Conservation (phyloP, 495 filamentous ascomycete species). For the Podospora tetraspora region DNA sequence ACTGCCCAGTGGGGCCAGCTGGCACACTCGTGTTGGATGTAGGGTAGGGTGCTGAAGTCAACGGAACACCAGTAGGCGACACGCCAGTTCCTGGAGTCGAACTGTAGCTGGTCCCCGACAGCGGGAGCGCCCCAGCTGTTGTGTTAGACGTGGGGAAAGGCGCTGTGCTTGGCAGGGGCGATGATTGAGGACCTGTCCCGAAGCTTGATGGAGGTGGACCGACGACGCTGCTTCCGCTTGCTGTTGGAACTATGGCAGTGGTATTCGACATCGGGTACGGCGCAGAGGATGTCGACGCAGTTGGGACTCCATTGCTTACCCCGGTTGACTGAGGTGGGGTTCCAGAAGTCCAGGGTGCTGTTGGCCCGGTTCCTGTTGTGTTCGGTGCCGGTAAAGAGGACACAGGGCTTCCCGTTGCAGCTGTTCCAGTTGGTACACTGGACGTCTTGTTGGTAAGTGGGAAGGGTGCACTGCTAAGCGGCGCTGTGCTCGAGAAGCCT, state of each 20-base stretch:
- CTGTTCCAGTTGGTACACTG: not conserved
- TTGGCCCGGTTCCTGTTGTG: conserved; percentile 11
- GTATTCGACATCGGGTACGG: not conserved
- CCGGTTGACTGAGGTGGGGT: not conserved
- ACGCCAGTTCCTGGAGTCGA: conserved; percentile 6
- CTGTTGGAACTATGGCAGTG: not conserved
- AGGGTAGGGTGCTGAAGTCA: conserved; percentile 26
- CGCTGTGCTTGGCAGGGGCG: conserved; percentile 1
- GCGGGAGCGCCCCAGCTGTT: not conserved
- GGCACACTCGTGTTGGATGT: conserved; percentile 22
- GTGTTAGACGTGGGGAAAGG: conserved; percentile 23
- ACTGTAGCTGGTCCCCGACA: conserved; percentile 5
- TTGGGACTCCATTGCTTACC: conserved; percentile 4
- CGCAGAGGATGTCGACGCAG: not conserved
- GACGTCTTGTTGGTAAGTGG: conserved; percentile 13
- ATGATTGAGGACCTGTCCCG: not conserved
- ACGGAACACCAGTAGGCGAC: not conserved
- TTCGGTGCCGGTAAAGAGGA: conserved; percentile 15
- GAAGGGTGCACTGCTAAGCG: conserved; percentile 7
- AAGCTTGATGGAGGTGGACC: not conserved
- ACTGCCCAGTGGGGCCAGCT: conserved; percentile 18
- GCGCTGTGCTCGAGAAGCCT: not conserved
- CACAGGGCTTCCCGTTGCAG: not conserved
- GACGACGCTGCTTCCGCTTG: not conserved
- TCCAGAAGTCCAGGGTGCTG: conserved; percentile 1